Base-by-base conservation (phyloP, 78 protist genomes). In the Paulinella micropora region DNA sequence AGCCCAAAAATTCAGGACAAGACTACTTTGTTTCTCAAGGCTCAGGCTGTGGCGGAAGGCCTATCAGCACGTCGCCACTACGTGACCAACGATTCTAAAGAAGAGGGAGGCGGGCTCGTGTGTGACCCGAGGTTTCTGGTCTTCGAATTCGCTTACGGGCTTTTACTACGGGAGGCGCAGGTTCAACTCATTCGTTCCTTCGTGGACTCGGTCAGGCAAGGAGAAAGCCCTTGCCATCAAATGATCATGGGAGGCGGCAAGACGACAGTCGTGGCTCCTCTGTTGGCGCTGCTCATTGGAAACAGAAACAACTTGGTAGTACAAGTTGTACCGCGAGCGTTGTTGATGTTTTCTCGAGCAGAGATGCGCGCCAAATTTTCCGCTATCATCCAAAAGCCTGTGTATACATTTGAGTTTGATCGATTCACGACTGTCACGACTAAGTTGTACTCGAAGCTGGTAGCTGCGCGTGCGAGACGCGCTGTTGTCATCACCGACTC, bases 241-340 rank as follows among this genome's bases (percentile, higher is more conserved):
- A 87, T 91, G 92, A 90, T 93, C 84, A 93, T 93, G 95, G 95
- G 95, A 3, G 89, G 91, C 0, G 96, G 96, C 79, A 94, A 94
- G 89, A 94, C 96, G 29, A 91, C 93, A 28, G 94, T 94, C 37
- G 89, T 94, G 32, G 89, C 83, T 15, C 96, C 96, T 32, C 89
- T 92, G 86, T 83, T 94, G 36, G 88, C 92, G 2, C 90, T 92
- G 26, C 81, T 94, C 31, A 93, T 94, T 23, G 93, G 94, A 1
- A 89, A 89, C 41, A 92, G 93, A 34, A 3, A 1, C 34, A 36
- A 2, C 4, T 26, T 83, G 0, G 36, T 69, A 28, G 2, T n/a
- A 39, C 92, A 89, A 86, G 87, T 92, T 6, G 89, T 94, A 41
- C 94, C 93, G 37, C 32, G 85, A 0, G 89, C 96, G 79, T 84